Conservation (phyloP, 306 rosid genomes). For the Biancaea sappan region DNA sequence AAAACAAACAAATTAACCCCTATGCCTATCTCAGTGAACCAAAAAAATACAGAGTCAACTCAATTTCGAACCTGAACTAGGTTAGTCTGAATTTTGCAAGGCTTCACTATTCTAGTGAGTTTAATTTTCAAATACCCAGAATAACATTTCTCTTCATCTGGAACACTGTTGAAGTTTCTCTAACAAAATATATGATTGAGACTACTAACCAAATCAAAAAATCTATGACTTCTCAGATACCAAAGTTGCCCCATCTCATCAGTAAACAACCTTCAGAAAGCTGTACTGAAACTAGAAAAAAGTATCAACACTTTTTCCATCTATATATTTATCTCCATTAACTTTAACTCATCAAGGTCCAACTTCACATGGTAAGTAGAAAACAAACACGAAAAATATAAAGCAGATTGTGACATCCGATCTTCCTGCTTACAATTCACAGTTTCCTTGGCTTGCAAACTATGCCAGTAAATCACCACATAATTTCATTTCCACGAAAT, state of each 20-base stretch:
- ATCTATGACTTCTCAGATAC: no score
- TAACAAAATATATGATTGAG: slow-evolving; percentile 37
- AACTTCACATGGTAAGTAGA: slow-evolving; percentile 30
- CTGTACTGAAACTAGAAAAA: slow-evolving; percentile 13
- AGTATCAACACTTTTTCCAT: slow-evolving; percentile 26
- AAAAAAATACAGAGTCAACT: no score
- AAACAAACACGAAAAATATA: not conserved
- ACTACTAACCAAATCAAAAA: no score
- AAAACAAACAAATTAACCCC: not conserved
- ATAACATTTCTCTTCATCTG: not conserved
- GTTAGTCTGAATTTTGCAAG: no score
- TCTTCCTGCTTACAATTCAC: slow-evolving; percentile 7
- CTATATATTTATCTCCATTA: slow-evolving; percentile 16
- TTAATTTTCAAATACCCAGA: not conserved
- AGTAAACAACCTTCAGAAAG: slow-evolving; percentile 41
- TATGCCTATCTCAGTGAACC: no score
- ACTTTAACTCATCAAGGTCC: slow-evolving; percentile 15
- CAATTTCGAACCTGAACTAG: no score
- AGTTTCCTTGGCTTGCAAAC: slow-evolving; percentile 6
- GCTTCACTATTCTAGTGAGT: not conserved
- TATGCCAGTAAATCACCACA: slow-evolving; percentile 1
- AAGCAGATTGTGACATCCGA: slow-evolving; percentile 40
- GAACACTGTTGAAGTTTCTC: slow-evolving; percentile 29
- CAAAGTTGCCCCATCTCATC: slow-evolving; percentile 29
- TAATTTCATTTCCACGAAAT: not conserved